phyloP scores from a whole-genome alignment of 2,329 filamentous ascomycete species.

The Fusarium incarnatum region DNA sequence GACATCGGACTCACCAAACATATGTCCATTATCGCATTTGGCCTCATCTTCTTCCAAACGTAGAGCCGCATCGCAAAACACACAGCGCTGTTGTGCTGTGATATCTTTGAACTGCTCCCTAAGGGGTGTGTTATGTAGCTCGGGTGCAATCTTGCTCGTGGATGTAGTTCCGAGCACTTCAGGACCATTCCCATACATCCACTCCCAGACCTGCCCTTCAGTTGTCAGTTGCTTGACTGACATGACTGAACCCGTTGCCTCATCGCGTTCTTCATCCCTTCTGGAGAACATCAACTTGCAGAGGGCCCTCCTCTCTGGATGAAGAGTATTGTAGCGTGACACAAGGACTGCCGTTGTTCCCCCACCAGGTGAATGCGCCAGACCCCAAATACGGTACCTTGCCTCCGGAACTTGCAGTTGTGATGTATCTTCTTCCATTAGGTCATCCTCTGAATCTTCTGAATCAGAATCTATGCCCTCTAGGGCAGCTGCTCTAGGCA shows the following conservation, averaged over 20 bases:
- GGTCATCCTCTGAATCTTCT: slow-evolving; percentile 48
- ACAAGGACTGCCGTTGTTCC: slow-evolving; percentile 64
- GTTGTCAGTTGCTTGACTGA: slow-evolving; percentile 52
- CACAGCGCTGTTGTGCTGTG: slow-evolving; percentile 56
- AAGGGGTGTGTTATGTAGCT: slow-evolving; percentile 45
- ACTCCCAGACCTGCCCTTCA: slow-evolving; percentile 67
- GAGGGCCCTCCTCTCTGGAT: slow-evolving; percentile 57
- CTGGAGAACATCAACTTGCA: slow-evolving; percentile 55
- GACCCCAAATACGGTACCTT: slow-evolving; percentile 65
- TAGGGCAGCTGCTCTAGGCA: slow-evolving; percentile 60
- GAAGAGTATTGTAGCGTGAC: slow-evolving; percentile 61
- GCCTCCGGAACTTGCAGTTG: slow-evolving; percentile 60
- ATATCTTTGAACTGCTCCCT: slow-evolving; percentile 55
- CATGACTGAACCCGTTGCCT: background rate
- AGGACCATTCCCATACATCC: slow-evolving; percentile 67
- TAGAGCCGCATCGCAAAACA: slow-evolving; percentile 59
- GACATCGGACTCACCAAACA: slow-evolving; percentile 52
- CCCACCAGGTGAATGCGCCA: slow-evolving; percentile 64
- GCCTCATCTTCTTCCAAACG: slow-evolving; percentile 50
- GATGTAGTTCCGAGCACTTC: slow-evolving; percentile 57
- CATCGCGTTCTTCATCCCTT: slow-evolving; percentile 34
- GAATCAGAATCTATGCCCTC: slow-evolving; percentile 52
- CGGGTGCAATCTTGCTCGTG: slow-evolving; percentile 29
- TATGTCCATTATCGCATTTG: slow-evolving; percentile 54
- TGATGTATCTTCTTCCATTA: slow-evolving; percentile 49